Evolutionary conservation across 139 green algal species (phyloP).

Genomic region (Desmodesmus armatus): DNA sequence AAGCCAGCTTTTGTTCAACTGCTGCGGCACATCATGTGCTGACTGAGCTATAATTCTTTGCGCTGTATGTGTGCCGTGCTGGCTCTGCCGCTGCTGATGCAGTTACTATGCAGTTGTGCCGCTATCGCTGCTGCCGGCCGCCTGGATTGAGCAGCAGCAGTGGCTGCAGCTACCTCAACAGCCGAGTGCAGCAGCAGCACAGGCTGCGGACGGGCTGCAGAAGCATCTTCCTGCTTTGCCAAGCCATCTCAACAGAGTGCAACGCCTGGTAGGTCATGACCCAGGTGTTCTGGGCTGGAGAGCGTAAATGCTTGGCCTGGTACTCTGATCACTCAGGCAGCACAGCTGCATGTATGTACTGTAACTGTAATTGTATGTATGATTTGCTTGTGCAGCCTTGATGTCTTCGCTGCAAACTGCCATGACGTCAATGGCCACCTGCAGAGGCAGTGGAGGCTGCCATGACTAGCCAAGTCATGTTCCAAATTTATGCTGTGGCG

Average conservation of each 20-base stretch:
- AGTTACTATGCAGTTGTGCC: slow-evolving; percentile 82
- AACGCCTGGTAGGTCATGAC: neutral
- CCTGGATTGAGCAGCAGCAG: slow-evolving; percentile 2
- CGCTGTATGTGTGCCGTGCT: neutral
- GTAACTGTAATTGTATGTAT: no score
- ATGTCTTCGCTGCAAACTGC: no score
- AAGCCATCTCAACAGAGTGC: neutral
- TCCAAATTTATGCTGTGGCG: neutral
- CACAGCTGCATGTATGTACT: no score
- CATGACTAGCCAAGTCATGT: neutral
- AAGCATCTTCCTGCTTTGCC: neutral
- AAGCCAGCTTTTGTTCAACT: no score
- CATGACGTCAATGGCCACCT: no score
- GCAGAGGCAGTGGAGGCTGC: no score
- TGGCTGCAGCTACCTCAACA: neutral
- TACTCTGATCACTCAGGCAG: no score
- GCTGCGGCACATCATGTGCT: no score
- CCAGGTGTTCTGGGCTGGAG: neutral
- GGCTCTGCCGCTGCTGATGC: neutral
- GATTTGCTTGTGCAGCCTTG: no score
- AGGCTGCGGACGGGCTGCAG: neutral
- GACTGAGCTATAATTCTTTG: no score
- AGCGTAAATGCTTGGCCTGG: no score
- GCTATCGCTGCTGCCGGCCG: slow-evolving; percentile 63
- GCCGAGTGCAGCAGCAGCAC: neutral